phyloP scores from a whole-genome alignment of 805 yeast genomes.

The Teunomyces lycoperdinae region DNA sequence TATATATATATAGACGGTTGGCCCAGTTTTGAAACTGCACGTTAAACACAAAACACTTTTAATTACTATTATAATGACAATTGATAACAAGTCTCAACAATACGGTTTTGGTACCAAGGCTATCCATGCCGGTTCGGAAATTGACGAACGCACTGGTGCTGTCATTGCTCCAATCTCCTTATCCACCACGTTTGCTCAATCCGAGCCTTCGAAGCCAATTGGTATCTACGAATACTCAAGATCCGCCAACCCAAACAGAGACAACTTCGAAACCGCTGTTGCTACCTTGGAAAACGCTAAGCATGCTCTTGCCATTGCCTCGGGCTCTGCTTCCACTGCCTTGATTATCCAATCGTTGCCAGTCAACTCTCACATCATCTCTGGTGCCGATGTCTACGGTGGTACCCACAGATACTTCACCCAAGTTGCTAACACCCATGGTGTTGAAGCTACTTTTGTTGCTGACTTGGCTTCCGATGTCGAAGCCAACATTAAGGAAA shows the following conservation, averaged over 20 bases:
- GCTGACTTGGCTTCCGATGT: slow-evolving; percentile 61
- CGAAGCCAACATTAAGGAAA: slow-evolving; percentile 50
- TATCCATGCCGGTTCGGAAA: slow-evolving; percentile 76
- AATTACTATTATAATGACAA: slow-evolving; percentile 32
- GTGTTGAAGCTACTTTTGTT: slow-evolving; percentile 67
- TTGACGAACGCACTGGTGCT: slow-evolving; percentile 76
- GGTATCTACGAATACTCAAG: slow-evolving; percentile 83
- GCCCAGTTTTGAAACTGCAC: neutral
- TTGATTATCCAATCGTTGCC: slow-evolving; percentile 71
- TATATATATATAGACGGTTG: neutral
- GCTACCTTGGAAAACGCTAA: slow-evolving; percentile 78
- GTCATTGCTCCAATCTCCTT: slow-evolving; percentile 82
- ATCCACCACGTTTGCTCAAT: slow-evolving; percentile 82
- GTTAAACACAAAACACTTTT: neutral
- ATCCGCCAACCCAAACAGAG: slow-evolving; percentile 84
- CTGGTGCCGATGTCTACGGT: slow-evolving; percentile 86
- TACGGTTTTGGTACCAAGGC: slow-evolving; percentile 75
- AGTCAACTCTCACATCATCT: slow-evolving; percentile 68
- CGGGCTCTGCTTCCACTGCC: slow-evolving; percentile 88
- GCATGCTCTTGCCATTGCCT: slow-evolving; percentile 71
- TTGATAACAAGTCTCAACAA: slow-evolving; percentile 24
- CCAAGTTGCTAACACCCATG: slow-evolving; percentile 77
- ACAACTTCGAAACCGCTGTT: slow-evolving; percentile 71
- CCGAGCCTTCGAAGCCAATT: slow-evolving; percentile 71
- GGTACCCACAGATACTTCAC: slow-evolving; percentile 91